Evolutionary conservation across 345 rosid genomes (phyloP).

Genomic region (Geranium brycei): DNA sequence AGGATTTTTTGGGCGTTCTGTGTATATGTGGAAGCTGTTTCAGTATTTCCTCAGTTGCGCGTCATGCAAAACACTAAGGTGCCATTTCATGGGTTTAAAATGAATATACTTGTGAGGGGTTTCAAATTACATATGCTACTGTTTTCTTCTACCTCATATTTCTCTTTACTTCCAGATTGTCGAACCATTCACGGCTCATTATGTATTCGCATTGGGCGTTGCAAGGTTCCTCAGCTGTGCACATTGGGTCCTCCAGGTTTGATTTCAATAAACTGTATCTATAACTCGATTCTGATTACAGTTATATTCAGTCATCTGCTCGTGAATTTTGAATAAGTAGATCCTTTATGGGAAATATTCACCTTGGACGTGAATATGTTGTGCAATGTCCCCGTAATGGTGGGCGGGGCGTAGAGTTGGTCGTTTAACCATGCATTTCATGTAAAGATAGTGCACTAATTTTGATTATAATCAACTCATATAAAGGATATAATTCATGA

Average conservation of each 20-base stretch:
- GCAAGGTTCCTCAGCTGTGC: constrained; percentile 98
- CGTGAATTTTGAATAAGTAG: no score
- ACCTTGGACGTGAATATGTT: no score
- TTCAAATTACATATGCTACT: neutral
- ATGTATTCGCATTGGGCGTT: constrained; percentile 95
- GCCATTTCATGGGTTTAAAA: neutral
- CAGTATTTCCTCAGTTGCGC: constrained; percentile 87
- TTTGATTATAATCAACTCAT: no score
- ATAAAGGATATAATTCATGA: no score
- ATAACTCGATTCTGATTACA: neutral
- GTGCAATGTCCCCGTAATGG: no score
- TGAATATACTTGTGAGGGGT: constrained; percentile 1
- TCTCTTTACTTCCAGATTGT: constrained; percentile 59
- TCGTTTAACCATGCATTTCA: no score
- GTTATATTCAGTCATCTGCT: no score
- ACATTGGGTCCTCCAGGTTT: constrained; percentile 99
- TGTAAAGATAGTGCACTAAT: no score
- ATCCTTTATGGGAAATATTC: no score
- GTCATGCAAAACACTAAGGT: constrained; percentile 99
- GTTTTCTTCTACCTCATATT: constrained; percentile 6
- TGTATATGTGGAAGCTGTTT: constrained; percentile 92
- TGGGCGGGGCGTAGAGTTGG: no score
- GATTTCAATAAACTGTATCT: constrained; percentile 9
- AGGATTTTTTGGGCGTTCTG: constrained; percentile 89
- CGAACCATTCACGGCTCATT: constrained; percentile 99